Evolutionary conservation across 768 basidiomycete species (phyloP).

Genomic region (Suillus plorans): DNA sequence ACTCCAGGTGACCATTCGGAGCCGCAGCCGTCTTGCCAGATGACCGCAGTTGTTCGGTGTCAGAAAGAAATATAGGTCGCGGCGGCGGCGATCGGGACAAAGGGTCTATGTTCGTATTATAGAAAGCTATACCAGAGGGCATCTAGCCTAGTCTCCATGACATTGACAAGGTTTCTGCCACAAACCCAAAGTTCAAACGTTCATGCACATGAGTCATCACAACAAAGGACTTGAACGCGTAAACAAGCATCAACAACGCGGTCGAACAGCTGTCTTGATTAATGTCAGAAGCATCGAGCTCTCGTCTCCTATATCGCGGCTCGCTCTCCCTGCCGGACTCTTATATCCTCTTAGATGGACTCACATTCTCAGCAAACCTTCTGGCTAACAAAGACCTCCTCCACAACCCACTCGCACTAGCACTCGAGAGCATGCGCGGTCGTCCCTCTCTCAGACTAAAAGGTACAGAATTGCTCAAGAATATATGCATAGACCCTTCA

Average conservation of each 20-base stretch:
- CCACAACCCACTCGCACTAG: constrained; percentile 10
- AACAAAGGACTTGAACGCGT: neutral
- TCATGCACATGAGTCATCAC: no score
- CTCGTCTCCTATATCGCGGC: neutral
- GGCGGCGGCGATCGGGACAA: neutral
- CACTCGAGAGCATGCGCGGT: constrained; percentile 62
- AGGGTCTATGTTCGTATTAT: neutral
- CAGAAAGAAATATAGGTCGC: neutral
- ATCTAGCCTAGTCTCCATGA: neutral
- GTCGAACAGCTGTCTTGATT: neutral
- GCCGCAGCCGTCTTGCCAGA: neutral
- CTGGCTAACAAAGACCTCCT: constrained; percentile 44
- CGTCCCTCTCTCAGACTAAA: constrained; percentile 60
- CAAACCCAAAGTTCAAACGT: no score
- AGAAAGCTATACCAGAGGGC: neutral
- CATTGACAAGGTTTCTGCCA: neutral
- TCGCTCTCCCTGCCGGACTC: constrained; percentile 75
- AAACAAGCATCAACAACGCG: constrained; percentile 1
- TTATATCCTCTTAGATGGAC: constrained; percentile 65
- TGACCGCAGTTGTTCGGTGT: neutral
- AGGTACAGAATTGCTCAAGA: constrained; percentile 50
- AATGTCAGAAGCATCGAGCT: constrained; percentile 1
- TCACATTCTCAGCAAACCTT: constrained; percentile 62
- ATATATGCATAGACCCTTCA: constrained; percentile 60
- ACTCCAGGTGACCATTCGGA: neutral